Evolutionary conservation across 2,329 filamentous ascomycete species (phyloP).

Genomic region (Arachnopeziza araneosa): DNA sequence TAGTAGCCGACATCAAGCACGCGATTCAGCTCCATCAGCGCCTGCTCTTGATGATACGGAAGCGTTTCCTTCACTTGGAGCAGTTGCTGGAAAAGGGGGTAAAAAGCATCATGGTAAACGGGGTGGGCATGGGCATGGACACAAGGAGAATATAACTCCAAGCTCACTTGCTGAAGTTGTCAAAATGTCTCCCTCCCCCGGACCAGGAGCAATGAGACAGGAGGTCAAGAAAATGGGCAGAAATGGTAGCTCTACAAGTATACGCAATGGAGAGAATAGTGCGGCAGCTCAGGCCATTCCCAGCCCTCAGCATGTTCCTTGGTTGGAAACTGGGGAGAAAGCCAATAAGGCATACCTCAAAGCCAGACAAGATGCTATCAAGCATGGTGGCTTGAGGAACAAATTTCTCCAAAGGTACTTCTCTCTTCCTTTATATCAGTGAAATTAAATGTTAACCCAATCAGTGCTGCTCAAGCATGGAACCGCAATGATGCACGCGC

Average conservation of each 20-base stretch:
- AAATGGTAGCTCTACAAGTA: constrained; percentile 59
- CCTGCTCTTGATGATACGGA: constrained; percentile 89
- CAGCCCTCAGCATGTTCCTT: constrained; percentile 86
- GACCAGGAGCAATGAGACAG: constrained; percentile 53
- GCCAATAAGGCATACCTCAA: constrained; percentile 95
- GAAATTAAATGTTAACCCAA: constrained; percentile 15
- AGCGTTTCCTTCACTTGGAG: constrained; percentile 85
- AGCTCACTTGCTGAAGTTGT: constrained; percentile 90
- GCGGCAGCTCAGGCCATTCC: constrained; percentile 77
- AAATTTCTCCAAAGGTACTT: constrained; percentile 89
- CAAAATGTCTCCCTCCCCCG: constrained; percentile 88
- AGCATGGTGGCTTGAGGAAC: constrained; percentile 91
- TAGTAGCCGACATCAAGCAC: constrained; percentile 70
- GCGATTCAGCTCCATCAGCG: constrained; percentile 54
- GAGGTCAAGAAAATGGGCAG: constrained; percentile 54
- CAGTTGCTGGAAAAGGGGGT: constrained; percentile 64
- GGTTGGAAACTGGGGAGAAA: constrained; percentile 87
- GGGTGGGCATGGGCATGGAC: constrained; percentile 68
- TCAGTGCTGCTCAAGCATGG: constrained; percentile 92
- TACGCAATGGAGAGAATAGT: constrained; percentile 70
- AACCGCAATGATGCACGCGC: constrained; percentile 95
- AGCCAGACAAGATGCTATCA: constrained; percentile 90
- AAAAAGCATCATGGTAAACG: constrained; percentile 95
- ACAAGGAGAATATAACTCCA: constrained; percentile 62
- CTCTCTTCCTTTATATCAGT: neutral